Conservation (phyloP, 2,329 filamentous ascomycete species). For the Alternaria arbusti region DNA sequence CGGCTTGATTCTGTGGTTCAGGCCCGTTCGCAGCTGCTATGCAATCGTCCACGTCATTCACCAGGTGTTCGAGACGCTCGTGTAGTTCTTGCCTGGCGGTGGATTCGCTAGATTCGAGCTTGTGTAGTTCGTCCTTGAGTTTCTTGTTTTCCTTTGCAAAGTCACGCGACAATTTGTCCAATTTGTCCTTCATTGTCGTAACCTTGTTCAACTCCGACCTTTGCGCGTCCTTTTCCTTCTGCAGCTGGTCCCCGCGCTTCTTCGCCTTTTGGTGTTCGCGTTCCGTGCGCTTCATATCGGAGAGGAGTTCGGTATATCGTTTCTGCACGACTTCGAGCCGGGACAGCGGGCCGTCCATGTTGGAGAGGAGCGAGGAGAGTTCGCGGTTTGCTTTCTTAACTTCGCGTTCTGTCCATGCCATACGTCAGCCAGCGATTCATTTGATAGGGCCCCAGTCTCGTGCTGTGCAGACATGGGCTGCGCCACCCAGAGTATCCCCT, state of each 20-base stretch:
- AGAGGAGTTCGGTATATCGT: constrained; percentile 87
- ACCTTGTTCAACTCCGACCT: constrained; percentile 90
- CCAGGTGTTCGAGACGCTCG: constrained; percentile 78
- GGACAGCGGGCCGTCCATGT: constrained; percentile 89
- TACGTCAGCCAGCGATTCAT: constrained; percentile 33
- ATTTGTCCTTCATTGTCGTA: constrained; percentile 88
- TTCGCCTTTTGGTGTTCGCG: constrained; percentile 95
- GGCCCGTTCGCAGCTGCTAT: constrained; percentile 86
- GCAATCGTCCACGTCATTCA: constrained; percentile 85
- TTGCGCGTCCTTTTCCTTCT: constrained; percentile 94
- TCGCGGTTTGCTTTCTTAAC: constrained; percentile 94
- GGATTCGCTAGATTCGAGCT: constrained; percentile 83
- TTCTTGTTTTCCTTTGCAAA: constrained; percentile 98
- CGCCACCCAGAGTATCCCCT: constrained; percentile 9
- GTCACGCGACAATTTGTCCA: constrained; percentile 94
- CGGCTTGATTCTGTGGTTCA: constrained; percentile 74
- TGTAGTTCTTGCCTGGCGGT: constrained; percentile 83
- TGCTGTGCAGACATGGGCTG: constrained; percentile 9
- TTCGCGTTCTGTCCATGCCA: constrained; percentile 73
- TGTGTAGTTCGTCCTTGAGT: constrained; percentile 91
- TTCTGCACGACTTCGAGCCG: constrained; percentile 91
- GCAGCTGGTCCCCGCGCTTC: constrained; percentile 89
- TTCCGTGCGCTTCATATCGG: constrained; percentile 94
- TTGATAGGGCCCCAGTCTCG: constrained; percentile 5
- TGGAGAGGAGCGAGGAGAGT: constrained; percentile 80